Base-by-base conservation (phyloP, 2,329 filamentous ascomycete species). In the Ceratocystis cacaofunesta region DNA sequence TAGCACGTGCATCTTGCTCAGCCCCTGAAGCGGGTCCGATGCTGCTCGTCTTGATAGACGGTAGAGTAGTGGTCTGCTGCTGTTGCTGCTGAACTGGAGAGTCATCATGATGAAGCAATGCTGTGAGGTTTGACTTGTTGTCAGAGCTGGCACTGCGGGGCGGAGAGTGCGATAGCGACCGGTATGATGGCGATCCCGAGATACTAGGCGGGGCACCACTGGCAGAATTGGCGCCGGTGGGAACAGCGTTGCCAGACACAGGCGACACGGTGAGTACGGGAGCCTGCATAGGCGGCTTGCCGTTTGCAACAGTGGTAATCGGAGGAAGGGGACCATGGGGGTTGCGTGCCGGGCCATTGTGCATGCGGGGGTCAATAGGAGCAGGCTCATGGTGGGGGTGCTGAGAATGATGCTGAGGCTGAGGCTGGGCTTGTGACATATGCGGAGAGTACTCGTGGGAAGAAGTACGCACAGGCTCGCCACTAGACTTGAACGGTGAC, bases 1-100 rank as follows among this genome's bases (percentile, higher is more conserved):
- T 73, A 1, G 85, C 85, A 69, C 85, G 78, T 68, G 80, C 80
- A 69, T 89, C 87, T 72, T 89, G 86, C 32, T 63, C 66, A 15
- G 66, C 66, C 19, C 80, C 77, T 52, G 66, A 76, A 79, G 82
- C 68, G 72, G 72, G 6, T 75, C 76, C 48, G 19, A 57, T 63
- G 69, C 78, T 78, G 69, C 73, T 73, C 61, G 69, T 76, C 70
- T 71, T 76, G 57, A 69, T 76, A 32, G 76, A 72, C 67, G 78
- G 79, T 8, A 75, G 76, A 69, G 75, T 76, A 69, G 75, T 76
- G 43, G 77, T 76, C 15, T 57, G 52, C 52, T 57, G 52, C 71
- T 79, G 79, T 62, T 77, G 76, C 28, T 57, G 52, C 71, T 79
- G 79, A 61, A 78, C 79, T 67, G 72, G 76, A 15, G 77, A 71